Evolutionary conservation across 768 basidiomycete species (phyloP).

Genomic region (Xerocomellus chrysenteron): DNA sequence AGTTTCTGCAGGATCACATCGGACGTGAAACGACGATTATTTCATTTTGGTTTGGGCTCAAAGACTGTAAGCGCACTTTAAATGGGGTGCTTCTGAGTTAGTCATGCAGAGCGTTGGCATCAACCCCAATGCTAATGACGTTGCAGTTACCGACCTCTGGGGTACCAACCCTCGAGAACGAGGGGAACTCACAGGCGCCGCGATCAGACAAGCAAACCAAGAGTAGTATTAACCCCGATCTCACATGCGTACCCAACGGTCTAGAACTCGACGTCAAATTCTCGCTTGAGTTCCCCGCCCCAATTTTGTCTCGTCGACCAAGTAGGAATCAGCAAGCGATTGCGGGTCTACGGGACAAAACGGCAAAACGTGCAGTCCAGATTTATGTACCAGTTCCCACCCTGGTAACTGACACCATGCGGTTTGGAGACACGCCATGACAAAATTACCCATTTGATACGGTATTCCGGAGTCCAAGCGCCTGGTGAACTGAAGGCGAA

Average conservation of each 20-base stretch:
- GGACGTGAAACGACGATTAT: neutral
- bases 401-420: constrained; percentile 30
- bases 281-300: constrained; percentile 30
- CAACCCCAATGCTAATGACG: constrained; percentile 20
- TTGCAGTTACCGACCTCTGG: constrained; percentile 7
- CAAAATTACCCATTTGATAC: constrained; percentile 16
- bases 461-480: constrained; percentile 8
- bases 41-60: too few species aligned
- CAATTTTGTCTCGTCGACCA: constrained; percentile 19
- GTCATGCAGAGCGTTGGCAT: constrained; percentile 3
- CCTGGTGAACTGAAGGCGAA: constrained; percentile 20
- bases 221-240: constrained; percentile 13
- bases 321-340: constrained; percentile 22
- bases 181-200: constrained; percentile 6
- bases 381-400: constrained; percentile 24
- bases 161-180: constrained; percentile 17
- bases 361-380: constrained; percentile 19
- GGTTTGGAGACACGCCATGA: constrained; percentile 23
- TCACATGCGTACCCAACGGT: constrained; percentile 10
- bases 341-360: constrained; percentile 21
- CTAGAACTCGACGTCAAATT: constrained; percentile 30
- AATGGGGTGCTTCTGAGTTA: constrained; percentile 16
- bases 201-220: constrained; percentile 7
- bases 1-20: constrained; percentile 6
- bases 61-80: neutral